Evolutionary conservation across 2,329 filamentous ascomycete genomes (phyloP), one percentile per base, ranked within the genome.

Genomic region (Pestalotiopsis sp.): DNA sequence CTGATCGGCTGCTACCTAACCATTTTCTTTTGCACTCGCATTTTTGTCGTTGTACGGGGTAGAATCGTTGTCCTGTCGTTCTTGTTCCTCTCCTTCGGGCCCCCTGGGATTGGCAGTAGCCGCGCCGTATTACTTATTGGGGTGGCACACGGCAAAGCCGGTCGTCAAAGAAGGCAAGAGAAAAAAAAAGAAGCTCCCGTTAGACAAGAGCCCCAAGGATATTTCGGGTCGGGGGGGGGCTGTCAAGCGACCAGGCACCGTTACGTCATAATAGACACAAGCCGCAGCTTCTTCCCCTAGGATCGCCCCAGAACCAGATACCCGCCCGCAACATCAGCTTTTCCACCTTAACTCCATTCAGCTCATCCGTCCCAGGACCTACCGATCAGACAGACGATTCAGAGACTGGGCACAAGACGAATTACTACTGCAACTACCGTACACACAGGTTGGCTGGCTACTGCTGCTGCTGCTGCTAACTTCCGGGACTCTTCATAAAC

Each of bases 261-360:
- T 65, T 65, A 65, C 62, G 62, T 65, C 62, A 65, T 65, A 65
- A 65, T 52, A 41, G 59, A 45, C 59, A 62, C 41, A 52, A 65
- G 38, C 62, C 62, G 62, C 41, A 49, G 62, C 25, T n/a, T 23
- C 41, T 65, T 25, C 27, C 39, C 36, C 39, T 61, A 36, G 25
- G 25, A 61, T 52, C 41, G 38, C 62, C 39, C 61, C 62, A 45
- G 27, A 62, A 62, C 38, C 27, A 62, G 27, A 62, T 39, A 61
- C 27, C 58, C 39, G 41, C 62, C 62, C 62, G 62, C 62, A 49
- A 52, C 38, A 52, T 52, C 62, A 65, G 38, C 62, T 65, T 65
- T 65, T 65, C 62, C 62, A 65, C 62, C 62, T 65, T 65, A 65
- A 65, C 62, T 65, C 41, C 62, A 65, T 65, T 65, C 62, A 65